Base-by-base conservation (phyloP, 495 filamentous ascomycete genomes). In the Talaromyces liani region DNA sequence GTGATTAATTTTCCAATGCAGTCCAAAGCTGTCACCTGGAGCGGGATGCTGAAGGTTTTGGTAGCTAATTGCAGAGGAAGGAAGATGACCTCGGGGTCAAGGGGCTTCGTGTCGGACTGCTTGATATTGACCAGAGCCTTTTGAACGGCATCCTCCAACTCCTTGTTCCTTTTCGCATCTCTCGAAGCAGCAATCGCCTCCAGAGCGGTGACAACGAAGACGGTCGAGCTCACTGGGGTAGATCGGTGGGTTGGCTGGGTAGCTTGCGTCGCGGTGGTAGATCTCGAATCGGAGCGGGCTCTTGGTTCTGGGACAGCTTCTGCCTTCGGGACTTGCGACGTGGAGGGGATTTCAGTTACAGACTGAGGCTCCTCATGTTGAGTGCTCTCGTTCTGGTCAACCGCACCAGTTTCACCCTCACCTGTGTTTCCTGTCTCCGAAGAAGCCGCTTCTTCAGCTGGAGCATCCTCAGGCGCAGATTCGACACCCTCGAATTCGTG, bases 1-100 rank as follows among this genome's bases (percentile, higher is more conserved):
- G 93, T 96, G 66, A 98, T 97, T 45, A 99, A 85, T 77, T 98
- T 99, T 62, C 96, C 95, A 68, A 99, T 97, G 72, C 92, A 98
- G 75, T 99, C 95, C 67, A 99, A 83, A 5, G 95, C 92, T 12
- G 89, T 93, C 8, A 91, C 96, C 60, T 91, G 87, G 3, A 98
- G 80, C 16, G 89, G 86, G 62, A 92, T 89, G 69, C 88, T 97
- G 66, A 87, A 80, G 9, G 89, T 85, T 69, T 90, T 91, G 47
- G 92, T 93, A 34, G 95, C 93, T 16, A 97, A 82, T 66, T 91
- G 88, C 6, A 99, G 77, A 2, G 95, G 94, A 67, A 88, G 88
- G 68, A 98, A 99, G 34, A 99, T 86, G 34, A 96, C 76, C 67
- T 96, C 91, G 33, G 95, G 93, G 68, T 96, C 89, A 65, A 79